Evolutionary conservation across 2,329 filamentous ascomycete genomes (phyloP).

Genomic region (Clarireedia hainanense): DNA sequence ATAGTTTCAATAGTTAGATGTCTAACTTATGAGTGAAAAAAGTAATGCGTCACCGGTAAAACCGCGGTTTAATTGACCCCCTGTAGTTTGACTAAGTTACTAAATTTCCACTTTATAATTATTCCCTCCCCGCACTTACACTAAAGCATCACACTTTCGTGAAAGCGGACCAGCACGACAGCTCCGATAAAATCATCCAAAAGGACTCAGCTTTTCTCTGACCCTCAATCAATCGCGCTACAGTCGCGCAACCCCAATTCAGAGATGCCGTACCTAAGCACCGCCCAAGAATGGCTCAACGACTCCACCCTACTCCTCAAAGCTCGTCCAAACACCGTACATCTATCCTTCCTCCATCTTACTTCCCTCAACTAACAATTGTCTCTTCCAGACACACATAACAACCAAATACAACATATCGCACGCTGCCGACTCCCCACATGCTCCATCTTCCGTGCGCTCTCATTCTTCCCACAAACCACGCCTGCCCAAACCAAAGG

Average conservation of each 20-base stretch:
- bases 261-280: conserved; percentile 70
- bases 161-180: no score
- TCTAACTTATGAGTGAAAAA: not conserved
- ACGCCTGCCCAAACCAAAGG: conserved; percentile 25
- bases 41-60: not conserved
- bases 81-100: not conserved
- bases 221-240: no score
- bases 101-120: not conserved
- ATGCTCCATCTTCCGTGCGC: conserved; percentile 19
- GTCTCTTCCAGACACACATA: conserved; percentile 62
- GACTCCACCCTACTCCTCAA: conserved; percentile 80
- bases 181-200: no score
- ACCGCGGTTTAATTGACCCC: not conserved
- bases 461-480: conserved; percentile 10
- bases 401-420: conserved; percentile 84
- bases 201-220: no score
- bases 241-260: conserved; percentile 15
- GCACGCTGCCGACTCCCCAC: conserved; percentile 29
- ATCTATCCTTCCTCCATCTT: conserved; percentile 25
- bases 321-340: conserved; percentile 76
- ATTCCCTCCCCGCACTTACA: no score
- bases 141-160: no score
- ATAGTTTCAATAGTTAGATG: not conserved
- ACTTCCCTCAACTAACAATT: conserved; percentile 9
- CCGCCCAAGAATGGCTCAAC: conserved; percentile 84